Percentiles rank a stretch among this genome's conserved stretches.
These are phyloP conservation scores for Eurotiales sp. DNA, from an alignment of 2,329 filamentous ascomycete genomes.

Conservation along the genomic window DNA sequence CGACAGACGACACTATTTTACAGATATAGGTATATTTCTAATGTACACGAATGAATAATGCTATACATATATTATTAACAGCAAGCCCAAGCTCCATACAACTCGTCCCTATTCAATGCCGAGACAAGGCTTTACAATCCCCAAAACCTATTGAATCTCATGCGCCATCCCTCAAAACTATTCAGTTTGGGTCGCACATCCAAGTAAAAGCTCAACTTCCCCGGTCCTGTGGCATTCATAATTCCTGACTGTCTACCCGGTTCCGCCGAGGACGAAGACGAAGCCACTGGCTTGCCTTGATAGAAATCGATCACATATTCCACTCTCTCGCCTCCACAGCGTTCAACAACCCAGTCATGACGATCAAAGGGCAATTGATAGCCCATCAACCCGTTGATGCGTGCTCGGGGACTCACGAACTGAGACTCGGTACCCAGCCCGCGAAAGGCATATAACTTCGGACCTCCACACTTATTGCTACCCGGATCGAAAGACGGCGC, in stretches of 20 bases:
- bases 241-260: slow-evolving; percentile 22
- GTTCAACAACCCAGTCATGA: slow-evolving; percentile 95
- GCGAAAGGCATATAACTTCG: slow-evolving; percentile 76
- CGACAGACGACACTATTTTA: background rate
- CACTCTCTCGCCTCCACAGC: slow-evolving; percentile 69
- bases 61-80: background rate
- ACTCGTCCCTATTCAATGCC: slow-evolving; percentile 5
- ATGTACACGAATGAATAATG: background rate
- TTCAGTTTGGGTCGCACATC: slow-evolving; percentile 65
- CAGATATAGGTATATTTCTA: background rate
- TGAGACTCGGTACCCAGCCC: slow-evolving; percentile 54
- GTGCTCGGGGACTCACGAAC: slow-evolving; percentile 73
- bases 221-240: slow-evolving; percentile 27
- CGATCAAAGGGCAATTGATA: slow-evolving; percentile 90
- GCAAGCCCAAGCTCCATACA: background rate
- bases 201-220: slow-evolving; percentile 59
- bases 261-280: slow-evolving; percentile 21
- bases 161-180: slow-evolving; percentile 57
- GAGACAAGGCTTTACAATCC: slow-evolving; percentile 35
- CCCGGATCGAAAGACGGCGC: slow-evolving; percentile 53
- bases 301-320: slow-evolving; percentile 99
- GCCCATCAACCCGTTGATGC: slow-evolving; percentile 78
- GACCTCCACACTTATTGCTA: slow-evolving; percentile 68
- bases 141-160: slow-evolving; percentile 49
- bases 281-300: slow-evolving; percentile 56